phyloP scores from a whole-genome alignment of 1,139 yeast genomes.

The Groenewaldozyma sp. region DNA sequence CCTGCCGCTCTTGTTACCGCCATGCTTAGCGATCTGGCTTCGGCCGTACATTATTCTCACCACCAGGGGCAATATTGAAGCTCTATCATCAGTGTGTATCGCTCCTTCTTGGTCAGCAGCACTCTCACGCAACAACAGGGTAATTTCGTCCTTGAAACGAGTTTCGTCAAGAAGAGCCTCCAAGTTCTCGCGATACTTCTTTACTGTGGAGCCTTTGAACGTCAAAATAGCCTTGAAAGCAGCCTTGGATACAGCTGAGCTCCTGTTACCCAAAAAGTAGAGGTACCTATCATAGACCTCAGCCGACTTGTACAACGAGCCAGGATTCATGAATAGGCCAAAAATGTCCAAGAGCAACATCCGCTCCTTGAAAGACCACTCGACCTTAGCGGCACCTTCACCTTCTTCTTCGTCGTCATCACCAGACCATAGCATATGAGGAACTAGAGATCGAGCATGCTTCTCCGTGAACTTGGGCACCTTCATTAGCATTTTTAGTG shows the following conservation, averaged over 20 bases:
- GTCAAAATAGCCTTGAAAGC: slow-evolving; percentile 69
- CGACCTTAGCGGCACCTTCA: slow-evolving; percentile 15
- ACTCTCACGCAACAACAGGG: slow-evolving; percentile 44
- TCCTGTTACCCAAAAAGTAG: slow-evolving; percentile 53
- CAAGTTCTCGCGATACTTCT: slow-evolving; percentile 65
- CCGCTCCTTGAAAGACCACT: slow-evolving; percentile 58
- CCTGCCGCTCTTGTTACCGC: slow-evolving; percentile 57
- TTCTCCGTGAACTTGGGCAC: slow-evolving; percentile 62
- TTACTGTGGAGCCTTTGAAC: slow-evolving; percentile 48
- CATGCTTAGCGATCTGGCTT: slow-evolving; percentile 47
- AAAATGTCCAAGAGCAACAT: slow-evolving; percentile 52
- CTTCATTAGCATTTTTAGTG: slow-evolving; percentile 34
- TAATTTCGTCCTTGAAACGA: slow-evolving; percentile 74
- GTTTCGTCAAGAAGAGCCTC: slow-evolving; percentile 73
- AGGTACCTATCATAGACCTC: slow-evolving; percentile 48
- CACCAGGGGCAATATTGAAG: slow-evolving; percentile 57
- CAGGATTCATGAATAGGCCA: slow-evolving; percentile 56
- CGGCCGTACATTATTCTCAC: slow-evolving; percentile 80
- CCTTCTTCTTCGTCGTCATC: slow-evolving; percentile 21
- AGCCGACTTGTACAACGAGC: slow-evolving; percentile 41
- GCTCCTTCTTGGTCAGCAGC: slow-evolving; percentile 40
- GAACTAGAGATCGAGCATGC: slow-evolving; percentile 47
- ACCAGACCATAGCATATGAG: slow-evolving; percentile 33
- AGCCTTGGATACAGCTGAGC: slow-evolving; percentile 53
- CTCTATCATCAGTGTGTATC: slow-evolving; percentile 54